Percentiles rank a stretch among this genome's conserved stretches.
Conservation (phyloP, 495 filamentous ascomycete genomes). For the Tetracladium setigerum region DNA sequence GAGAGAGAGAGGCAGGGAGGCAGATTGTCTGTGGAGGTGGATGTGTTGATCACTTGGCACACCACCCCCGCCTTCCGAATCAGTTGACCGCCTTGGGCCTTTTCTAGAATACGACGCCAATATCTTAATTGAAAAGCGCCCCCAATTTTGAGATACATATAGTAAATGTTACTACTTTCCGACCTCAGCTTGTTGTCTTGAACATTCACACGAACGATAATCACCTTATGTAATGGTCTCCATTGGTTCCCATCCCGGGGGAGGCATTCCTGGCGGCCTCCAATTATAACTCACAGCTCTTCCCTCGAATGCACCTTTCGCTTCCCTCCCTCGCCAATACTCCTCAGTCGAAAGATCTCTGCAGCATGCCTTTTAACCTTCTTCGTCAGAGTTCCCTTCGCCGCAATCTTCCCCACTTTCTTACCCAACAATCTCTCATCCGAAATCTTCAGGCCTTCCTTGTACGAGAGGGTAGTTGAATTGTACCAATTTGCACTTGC, state of each 20-base stretch:
- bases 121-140: no score
- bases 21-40: background rate
- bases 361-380: constrained; percentile 35
- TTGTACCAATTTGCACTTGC: constrained; percentile 21
- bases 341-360: constrained; percentile 33
- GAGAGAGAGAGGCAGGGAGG: no score
- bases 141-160: no score
- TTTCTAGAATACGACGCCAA: background rate
- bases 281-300: constrained; percentile 34
- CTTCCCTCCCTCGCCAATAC: constrained; percentile 10
- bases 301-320: constrained; percentile 13
- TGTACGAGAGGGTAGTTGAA: constrained; percentile 29
- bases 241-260: no score
- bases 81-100: background rate
- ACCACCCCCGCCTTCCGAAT: no score
- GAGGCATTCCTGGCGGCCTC: background rate
- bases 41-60: background rate
- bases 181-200: no score
- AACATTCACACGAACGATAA: no score
- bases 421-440: constrained; percentile 31
- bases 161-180: no score
- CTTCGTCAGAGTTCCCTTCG: constrained; percentile 28
- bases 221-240: no score
- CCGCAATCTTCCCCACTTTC: constrained; percentile 27
- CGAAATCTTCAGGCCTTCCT: constrained; percentile 27